phyloP scores from a whole-genome alignment of 1,284 basidiomycete species.

The Ceratobasidium sp. region DNA sequence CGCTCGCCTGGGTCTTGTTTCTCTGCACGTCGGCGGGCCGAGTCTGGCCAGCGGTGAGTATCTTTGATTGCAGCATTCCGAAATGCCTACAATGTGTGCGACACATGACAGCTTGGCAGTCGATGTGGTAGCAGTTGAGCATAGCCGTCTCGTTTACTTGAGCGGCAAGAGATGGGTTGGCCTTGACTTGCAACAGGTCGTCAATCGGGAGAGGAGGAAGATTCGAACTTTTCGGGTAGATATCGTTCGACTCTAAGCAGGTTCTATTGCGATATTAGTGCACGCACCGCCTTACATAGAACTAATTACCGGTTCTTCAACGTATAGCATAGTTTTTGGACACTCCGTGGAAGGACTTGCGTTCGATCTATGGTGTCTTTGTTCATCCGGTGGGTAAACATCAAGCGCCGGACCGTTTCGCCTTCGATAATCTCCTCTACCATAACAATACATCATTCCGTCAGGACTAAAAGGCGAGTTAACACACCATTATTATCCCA shows the following conservation, averaged over 20 bases:
- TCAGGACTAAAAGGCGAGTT: background rate
- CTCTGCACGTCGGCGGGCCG: background rate
- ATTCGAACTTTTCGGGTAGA: background rate
- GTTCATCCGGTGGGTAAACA: constrained; percentile 4
- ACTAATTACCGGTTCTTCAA: constrained; percentile 4
- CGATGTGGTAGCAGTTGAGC: background rate
- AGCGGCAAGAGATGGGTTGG: background rate
- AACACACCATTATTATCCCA: constrained; percentile 32
- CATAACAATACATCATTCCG: background rate
- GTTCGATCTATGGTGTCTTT: constrained; percentile 5
- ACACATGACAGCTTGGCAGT: constrained; percentile 10
- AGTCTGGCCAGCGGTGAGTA: background rate
- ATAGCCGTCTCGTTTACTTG: constrained; percentile 3
- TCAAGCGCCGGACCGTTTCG: constrained; percentile 5
- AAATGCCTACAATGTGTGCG: constrained; percentile 16
- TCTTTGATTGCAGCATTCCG: background rate
- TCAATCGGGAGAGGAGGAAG: constrained; percentile 14
- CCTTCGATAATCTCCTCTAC: constrained; percentile 27
- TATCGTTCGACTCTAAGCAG: background rate
- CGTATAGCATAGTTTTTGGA: background rate
- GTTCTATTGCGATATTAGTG: background rate
- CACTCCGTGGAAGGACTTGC: constrained; percentile 1
- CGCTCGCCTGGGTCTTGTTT: background rate
- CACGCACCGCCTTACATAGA: no score
- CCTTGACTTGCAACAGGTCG: background rate